A percentile compares a stretch with the other conserved stretches of the same genome.
Conservation (phyloP, 2,329 filamentous ascomycete species). For the Colletotrichum musae region DNA sequence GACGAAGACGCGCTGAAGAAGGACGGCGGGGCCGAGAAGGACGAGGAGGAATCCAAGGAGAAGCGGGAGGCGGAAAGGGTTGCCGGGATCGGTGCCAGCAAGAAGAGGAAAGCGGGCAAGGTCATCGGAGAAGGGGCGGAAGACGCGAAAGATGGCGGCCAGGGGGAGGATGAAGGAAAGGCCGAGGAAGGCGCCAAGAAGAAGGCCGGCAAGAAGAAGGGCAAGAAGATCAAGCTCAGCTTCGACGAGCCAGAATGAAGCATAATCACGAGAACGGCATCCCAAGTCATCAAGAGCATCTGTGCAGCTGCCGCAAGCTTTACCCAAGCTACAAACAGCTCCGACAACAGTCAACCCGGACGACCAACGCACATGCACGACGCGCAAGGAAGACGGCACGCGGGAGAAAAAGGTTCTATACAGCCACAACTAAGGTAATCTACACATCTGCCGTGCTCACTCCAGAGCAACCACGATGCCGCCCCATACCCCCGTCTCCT, state of each 20-base stretch:
- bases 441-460: constrained; percentile 51
- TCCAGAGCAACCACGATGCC: constrained; percentile 39
- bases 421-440: constrained; percentile 52
- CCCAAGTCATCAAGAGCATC: background rate
- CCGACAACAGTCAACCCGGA: no score
- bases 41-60: constrained; percentile 42
- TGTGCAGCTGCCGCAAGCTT: constrained; percentile 10
- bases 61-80: constrained; percentile 52
- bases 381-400: background rate
- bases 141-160: constrained; percentile 43
- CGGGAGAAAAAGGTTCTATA: constrained; percentile 45
- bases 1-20: constrained; percentile 48
- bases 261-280: constrained; percentile 10
- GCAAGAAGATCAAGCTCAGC: constrained; percentile 77
- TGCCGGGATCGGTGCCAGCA: constrained; percentile 59
- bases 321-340: no score
- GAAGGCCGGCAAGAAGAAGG: constrained; percentile 59
- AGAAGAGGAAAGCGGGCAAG: constrained; percentile 70
- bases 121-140: constrained; percentile 58
- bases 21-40: constrained; percentile 46
- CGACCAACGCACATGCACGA: background rate
- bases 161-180: constrained; percentile 8
- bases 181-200: constrained; percentile 44
- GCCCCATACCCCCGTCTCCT: constrained; percentile 30
- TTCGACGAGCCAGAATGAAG: constrained; percentile 57